Base-by-base conservation (phyloP, 2,329 filamentous ascomycete genomes). In the Penicillium sp. region DNA sequence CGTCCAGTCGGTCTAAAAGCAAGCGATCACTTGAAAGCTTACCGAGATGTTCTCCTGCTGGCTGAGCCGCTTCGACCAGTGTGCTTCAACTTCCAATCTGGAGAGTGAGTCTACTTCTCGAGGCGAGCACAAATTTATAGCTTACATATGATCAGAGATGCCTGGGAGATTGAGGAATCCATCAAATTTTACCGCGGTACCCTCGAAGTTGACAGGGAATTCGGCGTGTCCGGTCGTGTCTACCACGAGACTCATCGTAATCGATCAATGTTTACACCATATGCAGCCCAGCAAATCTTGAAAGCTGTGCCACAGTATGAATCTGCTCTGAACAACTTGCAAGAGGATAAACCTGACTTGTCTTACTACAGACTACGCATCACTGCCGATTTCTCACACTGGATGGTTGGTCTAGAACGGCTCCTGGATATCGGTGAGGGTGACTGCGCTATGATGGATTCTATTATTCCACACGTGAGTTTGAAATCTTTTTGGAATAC, bases 161-260 rank as follows among this genome's bases (percentile, higher is more conserved):
- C 64, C 22, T 74, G 69, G 67, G 63, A 64, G 5, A 48, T 65
- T 2, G 71, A 74, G 16, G 65, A 74, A 16, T 70, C 71, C 1
- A 67, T 74, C 5, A 61, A 68, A 31, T 74, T 74, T 44, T 75
- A 70, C 56, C 41, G 65, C n/a, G 61, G 61, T 3, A 70, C 71
- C 1, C 60, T 74, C 3, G 48, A 64, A 13, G 59, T 74, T 9
- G 70, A 74, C 16, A 62, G 63, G 3, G 70, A 73, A 48, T 50
- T 72, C 5, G 72, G 70, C 0, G 59, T 74, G 1, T 31, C 60
- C 1, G 73, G 70, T 3, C 63, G 56, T 7, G 67, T 73, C 3
- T 66, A 58, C 51, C 71, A 75, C 45, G 72, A 75, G 58, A 73
- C 68, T 10, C 71, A 74, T 33, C 63, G 71, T 10, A 73, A 72